A percentile compares a stretch with the other conserved stretches of the same genome.
phyloP scores from a whole-genome alignment of 805 yeast genomes.

The Wickerhamiella azymoides region DNA sequence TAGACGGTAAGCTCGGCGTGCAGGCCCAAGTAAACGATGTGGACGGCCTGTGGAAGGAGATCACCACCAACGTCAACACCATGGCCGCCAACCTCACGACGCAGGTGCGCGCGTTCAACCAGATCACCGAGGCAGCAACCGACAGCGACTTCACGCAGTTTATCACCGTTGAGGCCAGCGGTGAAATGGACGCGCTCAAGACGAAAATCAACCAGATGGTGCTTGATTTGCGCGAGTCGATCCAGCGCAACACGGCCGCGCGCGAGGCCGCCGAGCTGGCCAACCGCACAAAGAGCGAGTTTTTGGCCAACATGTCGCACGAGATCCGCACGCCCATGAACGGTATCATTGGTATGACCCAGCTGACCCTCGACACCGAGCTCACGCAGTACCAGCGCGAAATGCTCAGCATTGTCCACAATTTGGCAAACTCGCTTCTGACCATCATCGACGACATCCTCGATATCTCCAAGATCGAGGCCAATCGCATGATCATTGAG shows the following conservation, averaged over 20 bases:
- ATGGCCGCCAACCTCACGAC: slow-evolving; percentile 91
- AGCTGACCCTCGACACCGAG: slow-evolving; percentile 74
- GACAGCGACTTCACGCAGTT: slow-evolving; percentile 86
- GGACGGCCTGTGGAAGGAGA: slow-evolving; percentile 85
- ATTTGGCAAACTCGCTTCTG: slow-evolving; percentile 68
- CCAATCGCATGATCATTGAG: slow-evolving; percentile 85
- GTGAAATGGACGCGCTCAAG: slow-evolving; percentile 62
- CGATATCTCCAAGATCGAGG: slow-evolving; percentile 88
- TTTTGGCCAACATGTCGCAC: slow-evolving; percentile 76
- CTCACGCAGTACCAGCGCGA: slow-evolving; percentile 84
- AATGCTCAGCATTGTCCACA: slow-evolving; percentile 81
- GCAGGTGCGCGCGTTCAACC: slow-evolving; percentile 87
- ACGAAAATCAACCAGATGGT: slow-evolving; percentile 66
- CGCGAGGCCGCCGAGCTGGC: slow-evolving; percentile 91
- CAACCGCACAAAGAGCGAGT: slow-evolving; percentile 77
- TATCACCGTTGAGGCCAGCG: slow-evolving; percentile 81
- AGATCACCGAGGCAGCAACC: slow-evolving; percentile 86
- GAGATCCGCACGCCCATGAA: slow-evolving; percentile 87
- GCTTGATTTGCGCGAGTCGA: slow-evolving; percentile 70
- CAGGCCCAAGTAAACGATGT: slow-evolving; percentile 86
- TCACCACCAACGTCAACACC: slow-evolving; percentile 79
- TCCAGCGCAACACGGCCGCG: slow-evolving; percentile 83
- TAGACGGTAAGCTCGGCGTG: slow-evolving; percentile 83
- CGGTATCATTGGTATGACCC: slow-evolving; percentile 90
- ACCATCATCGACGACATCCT: slow-evolving; percentile 82